phyloP scores from a whole-genome alignment of 2,329 filamentous ascomycete species.

The Grosmannia clavigera region DNA sequence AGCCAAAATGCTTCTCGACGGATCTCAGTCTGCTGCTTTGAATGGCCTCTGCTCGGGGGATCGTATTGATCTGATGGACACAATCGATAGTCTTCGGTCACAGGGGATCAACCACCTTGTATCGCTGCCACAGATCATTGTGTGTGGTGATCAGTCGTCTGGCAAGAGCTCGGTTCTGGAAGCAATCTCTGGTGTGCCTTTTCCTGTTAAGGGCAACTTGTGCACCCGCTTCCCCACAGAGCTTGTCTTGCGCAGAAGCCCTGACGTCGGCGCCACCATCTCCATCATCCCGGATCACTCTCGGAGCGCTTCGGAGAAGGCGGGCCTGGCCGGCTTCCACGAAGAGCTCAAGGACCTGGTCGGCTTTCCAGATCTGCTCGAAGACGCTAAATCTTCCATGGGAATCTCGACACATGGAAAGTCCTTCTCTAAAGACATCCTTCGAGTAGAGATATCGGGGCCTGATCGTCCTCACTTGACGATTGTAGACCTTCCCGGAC shows the following conservation, averaged over 20 bases:
- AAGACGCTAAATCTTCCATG: slow-evolving; percentile 33
- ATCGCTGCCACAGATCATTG: slow-evolving; percentile 36
- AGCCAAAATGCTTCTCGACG: background rate
- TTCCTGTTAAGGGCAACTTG: slow-evolving; percentile 43
- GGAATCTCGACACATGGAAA: slow-evolving; percentile 24
- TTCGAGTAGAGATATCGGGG: slow-evolving; percentile 35
- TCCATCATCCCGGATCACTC: slow-evolving; percentile 23
- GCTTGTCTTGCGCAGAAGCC: slow-evolving; percentile 38
- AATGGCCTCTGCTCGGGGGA: background rate
- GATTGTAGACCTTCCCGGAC: slow-evolving; percentile 45
- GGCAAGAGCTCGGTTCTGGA: slow-evolving; percentile 56
- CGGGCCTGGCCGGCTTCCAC: slow-evolving; percentile 17
- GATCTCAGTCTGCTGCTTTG: background rate
- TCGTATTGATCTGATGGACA: slow-evolving; percentile 21
- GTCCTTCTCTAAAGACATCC: slow-evolving; percentile 31
- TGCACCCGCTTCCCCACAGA: slow-evolving; percentile 55
- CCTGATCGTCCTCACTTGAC: slow-evolving; percentile 39
- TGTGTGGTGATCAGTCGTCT: slow-evolving; percentile 48
- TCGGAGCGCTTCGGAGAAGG: slow-evolving; percentile 16
- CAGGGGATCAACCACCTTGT: slow-evolving; percentile 25
- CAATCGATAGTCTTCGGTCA: slow-evolving; percentile 26
- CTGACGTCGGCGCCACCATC: slow-evolving; percentile 21
- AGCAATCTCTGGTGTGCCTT: slow-evolving; percentile 48
- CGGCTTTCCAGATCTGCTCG: slow-evolving; percentile 23
- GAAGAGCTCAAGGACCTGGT: slow-evolving; percentile 8